Evolutionary conservation across 495 filamentous ascomycete species (phyloP), one percentile per base, ranked within the genome.

Genomic region (Sphaerosporella brunnea): DNA sequence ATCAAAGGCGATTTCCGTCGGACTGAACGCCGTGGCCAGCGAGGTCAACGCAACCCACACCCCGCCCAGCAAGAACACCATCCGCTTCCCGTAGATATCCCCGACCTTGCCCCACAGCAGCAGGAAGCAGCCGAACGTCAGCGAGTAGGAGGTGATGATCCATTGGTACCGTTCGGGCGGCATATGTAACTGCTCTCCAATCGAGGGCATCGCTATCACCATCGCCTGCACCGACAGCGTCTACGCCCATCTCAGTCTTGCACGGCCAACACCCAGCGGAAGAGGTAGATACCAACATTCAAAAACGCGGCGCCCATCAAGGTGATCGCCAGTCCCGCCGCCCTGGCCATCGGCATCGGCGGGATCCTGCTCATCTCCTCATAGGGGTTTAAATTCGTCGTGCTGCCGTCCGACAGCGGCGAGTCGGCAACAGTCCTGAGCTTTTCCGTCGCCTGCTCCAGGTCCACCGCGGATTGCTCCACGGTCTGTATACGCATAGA

Each of bases 91-190:
- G 52, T 82, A 82, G 50, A 83, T 73, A 54, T 86, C 81, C 15
- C 74, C 77, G 24, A 85, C 63, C 53, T 76, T 73, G 30, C 81
- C 82, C 66, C 80, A 84, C 44, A 82, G 69, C 10, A 87, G 65
- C 24, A 86, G 63, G 53, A 85, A 79, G 24, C 79, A 74, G 34
- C 79, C 82, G 39, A 78, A 76, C 2, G 74, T 72, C 34, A 85
- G 68, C 8, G 69, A 58, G 48, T 77, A 78, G 0, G 74, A 69
- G 0, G 75, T 77, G 5, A 79, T 63, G 25, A 78, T 67, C 73
- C 74, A 78, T 66, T 79, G 75, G 21, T 74, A 64, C 5, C 74
- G 63, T 21, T 64, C 65, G 5, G 69, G 66, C 0, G 75, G 74
- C 34, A 79, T 74, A 44, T 54, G 41, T 9, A 78, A 62, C 18